Evolutionary conservation across 2,329 filamentous ascomycete species (phyloP).

Genomic region (Paracamarosporium sp.): DNA sequence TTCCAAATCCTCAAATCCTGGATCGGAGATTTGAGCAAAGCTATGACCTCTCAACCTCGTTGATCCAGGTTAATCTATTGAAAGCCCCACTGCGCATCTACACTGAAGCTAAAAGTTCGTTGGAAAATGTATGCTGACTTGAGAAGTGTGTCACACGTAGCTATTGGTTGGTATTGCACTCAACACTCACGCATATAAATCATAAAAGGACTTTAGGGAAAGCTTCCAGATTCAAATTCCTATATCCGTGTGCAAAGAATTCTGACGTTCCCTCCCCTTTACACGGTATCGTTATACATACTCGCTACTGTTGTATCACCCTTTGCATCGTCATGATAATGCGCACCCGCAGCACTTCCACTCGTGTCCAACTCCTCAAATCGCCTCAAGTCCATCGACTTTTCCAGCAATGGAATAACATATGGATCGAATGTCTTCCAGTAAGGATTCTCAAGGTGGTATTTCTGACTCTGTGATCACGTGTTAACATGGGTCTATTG

Average conservation of each 20-base stretch:
- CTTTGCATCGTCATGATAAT: constrained; percentile 30
- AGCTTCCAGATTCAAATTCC: too few relatives aligned
- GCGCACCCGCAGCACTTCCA: constrained; percentile 30
- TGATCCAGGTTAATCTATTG: too few relatives aligned
- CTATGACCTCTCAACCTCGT: neutral
- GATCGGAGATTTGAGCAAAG: neutral
- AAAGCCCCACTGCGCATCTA: neutral
- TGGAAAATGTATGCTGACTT: too few relatives aligned
- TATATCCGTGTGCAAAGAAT: too few relatives aligned
- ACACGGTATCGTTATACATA: constrained; percentile 24
- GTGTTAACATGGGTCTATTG: constrained; percentile 5
- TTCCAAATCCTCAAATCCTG: neutral
- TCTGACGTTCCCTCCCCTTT: neutral
- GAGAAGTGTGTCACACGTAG: too few relatives aligned
- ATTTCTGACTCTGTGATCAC: constrained; percentile 46
- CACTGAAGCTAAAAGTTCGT: too few relatives aligned
- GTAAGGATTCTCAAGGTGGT: constrained; percentile 68
- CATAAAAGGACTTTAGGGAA: too few relatives aligned
- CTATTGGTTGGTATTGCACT: too few relatives aligned
- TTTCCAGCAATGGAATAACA: constrained; percentile 71
- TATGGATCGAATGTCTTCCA: constrained; percentile 80
- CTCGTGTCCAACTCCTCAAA: constrained; percentile 71
- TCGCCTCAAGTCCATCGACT: constrained; percentile 72
- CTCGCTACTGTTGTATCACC: constrained; percentile 19
- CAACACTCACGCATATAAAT: too few relatives aligned